Evolutionary conservation across 2,329 filamentous ascomycete genomes (phyloP).

Genomic region (Lanzia echinophila): DNA sequence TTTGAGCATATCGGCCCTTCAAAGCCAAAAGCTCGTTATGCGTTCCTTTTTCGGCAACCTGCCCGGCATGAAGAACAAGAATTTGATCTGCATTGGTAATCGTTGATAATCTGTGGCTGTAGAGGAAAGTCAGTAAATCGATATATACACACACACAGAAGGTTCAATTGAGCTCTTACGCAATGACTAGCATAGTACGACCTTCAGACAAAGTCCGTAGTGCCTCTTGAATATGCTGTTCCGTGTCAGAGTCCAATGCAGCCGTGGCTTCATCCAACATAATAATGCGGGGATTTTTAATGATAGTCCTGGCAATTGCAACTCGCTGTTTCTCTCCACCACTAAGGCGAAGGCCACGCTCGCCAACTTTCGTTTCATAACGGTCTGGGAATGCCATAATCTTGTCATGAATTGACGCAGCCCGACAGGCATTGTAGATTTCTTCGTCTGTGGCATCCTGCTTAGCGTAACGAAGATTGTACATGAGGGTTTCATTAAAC

Average conservation of each 20-base stretch:
- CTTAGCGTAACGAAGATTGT: slow-evolving; percentile 87
- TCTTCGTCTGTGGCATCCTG: slow-evolving; percentile 74
- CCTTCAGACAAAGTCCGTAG: slow-evolving; percentile 75
- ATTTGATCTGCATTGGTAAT: slow-evolving; percentile 90
- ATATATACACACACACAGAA: slow-evolving; percentile 66
- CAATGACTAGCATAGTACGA: slow-evolving; percentile 91
- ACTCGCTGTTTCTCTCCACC: slow-evolving; percentile 92
- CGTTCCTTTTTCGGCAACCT: slow-evolving; percentile 69
- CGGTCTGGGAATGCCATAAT: slow-evolving; percentile 83
- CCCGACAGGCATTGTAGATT: slow-evolving; percentile 72
- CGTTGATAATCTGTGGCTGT: slow-evolving; percentile 71
- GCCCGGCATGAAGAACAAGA: slow-evolving; percentile 71
- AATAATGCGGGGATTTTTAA: slow-evolving; percentile 88
- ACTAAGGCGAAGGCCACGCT: slow-evolving; percentile 78
- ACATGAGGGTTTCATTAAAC: slow-evolving; percentile 93
- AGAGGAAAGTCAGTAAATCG: slow-evolving; percentile 66
- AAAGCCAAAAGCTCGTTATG: slow-evolving; percentile 67
- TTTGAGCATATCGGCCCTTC: slow-evolving; percentile 67
- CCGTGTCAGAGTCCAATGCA: slow-evolving; percentile 83
- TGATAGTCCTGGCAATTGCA: slow-evolving; percentile 84
- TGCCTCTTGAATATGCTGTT: slow-evolving; percentile 86
- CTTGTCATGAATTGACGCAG: slow-evolving; percentile 87
- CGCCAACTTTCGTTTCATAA: slow-evolving; percentile 85
- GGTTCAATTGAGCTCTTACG: slow-evolving; percentile 44
- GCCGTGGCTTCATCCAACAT: slow-evolving; percentile 91